phyloP scores from a whole-genome alignment of 805 yeast genomes.

The Starmerella vitae region DNA sequence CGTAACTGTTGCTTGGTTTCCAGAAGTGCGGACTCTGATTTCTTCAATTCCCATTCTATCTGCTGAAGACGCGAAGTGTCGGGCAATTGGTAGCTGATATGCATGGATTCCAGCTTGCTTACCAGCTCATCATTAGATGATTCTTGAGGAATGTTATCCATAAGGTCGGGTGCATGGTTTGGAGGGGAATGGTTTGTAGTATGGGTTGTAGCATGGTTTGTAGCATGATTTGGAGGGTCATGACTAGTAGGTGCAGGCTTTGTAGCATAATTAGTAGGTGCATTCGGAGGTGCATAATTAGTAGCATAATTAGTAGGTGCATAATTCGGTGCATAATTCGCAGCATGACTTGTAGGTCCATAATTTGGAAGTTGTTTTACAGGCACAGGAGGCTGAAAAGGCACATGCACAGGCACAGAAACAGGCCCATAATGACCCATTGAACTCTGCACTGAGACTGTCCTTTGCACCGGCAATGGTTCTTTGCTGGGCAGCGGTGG shows the following conservation, averaged over 20 bases:
- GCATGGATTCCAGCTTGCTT: not conserved
- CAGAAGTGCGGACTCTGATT: not conserved
- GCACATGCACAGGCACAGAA: not conserved
- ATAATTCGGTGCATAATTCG: not conserved
- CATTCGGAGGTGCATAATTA: not conserved
- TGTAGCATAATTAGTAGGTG: not conserved
- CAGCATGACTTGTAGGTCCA: not conserved
- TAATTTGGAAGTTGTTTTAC: not conserved
- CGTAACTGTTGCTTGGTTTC: not conserved
- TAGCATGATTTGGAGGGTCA: not conserved
- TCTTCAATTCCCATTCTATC: not conserved
- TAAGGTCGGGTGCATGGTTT: not conserved
- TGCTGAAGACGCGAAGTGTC: not conserved
- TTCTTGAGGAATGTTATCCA: not conserved
- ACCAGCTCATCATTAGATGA: not conserved
- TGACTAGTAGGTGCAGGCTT: not conserved
- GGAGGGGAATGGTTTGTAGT: not conserved
- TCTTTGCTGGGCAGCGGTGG: constrained; percentile 1
- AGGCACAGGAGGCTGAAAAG: not conserved
- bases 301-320: not conserved
- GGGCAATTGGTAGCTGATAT: too few relatives aligned
- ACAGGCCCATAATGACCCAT: not conserved
- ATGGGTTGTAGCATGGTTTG: not conserved
- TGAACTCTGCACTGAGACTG: not conserved
- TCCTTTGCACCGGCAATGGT: too few relatives aligned